Base-by-base conservation (phyloP, 2,329 filamentous ascomycete genomes). In the Didymella pinodella region DNA sequence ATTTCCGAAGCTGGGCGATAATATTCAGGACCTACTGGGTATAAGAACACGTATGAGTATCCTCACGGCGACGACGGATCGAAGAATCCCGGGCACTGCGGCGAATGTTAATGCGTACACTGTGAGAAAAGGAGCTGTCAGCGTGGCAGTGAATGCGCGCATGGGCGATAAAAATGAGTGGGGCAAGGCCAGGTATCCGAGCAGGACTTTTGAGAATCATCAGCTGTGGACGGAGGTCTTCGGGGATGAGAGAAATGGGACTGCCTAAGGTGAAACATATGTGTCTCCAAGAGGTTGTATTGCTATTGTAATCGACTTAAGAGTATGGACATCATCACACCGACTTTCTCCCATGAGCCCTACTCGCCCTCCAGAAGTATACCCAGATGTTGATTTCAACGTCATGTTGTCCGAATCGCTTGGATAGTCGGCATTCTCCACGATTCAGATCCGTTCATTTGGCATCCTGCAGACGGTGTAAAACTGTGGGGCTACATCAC, bases 1-100 rank as follows among this genome's bases (percentile, higher is more conserved):
- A 4, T 50, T 70, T 0, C 73, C 74, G 1, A 64, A 61, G 2
- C 64, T 75, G 1, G 73, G 70, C 2, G 64, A 69, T 18, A 73
- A 73, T 18, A 65, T 74, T 1, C 63, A 66, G 26, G 66, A 71
- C 22, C 28, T 73, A 0, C 52, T 75, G 0, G 73, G 72, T 7
- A 63, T 75, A 25, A 71, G 71, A 40, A 67, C 68, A 1, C 61
- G 75, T 5, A 41, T 76, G 1, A 55, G 62, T 2, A 68, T 77
- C 2, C 41, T 77, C 45, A 68, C 67, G 2, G 72, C 73, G 7
- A 73, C 73, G 1, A 57, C 65, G 10, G 74, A 77, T 55, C 68
- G 75, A 2, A 62, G 73, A 1, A 72, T 77, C 7, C 74, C 74
- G 0, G 71, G 71, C 2, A 54, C 54, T 2, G 59, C 44, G 4